Percentiles rank a stretch among this genome's conserved stretches.
phyloP scores from a whole-genome alignment of 2,329 filamentous ascomycete species.

The Emmonsia crescens region DNA sequence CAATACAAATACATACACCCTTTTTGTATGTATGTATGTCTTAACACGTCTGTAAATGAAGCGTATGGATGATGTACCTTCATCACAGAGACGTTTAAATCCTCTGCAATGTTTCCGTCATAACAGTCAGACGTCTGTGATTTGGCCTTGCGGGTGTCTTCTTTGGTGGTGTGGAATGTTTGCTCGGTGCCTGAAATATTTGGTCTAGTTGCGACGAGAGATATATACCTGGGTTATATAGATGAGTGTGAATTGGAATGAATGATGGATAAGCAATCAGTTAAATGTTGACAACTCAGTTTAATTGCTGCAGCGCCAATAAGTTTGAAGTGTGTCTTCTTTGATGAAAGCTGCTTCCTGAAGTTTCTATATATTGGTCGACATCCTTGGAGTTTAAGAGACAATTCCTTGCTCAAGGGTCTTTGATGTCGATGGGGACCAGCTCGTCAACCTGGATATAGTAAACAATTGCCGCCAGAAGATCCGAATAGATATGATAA shows the following conservation, averaged over 20 bases:
- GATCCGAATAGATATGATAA: not conserved
- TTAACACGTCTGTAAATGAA: not conserved
- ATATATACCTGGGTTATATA: not conserved
- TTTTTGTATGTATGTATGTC: slow-evolving; percentile 18
- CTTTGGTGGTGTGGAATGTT: slow-evolving; percentile 39
- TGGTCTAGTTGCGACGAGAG: not conserved
- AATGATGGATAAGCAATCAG: not conserved
- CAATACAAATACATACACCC: not conserved
- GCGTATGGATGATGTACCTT: slow-evolving; percentile 29
- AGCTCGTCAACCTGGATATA: not conserved
- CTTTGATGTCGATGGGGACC: not conserved
- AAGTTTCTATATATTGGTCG: not conserved
- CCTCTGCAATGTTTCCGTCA: slow-evolving; percentile 32
- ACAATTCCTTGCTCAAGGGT: not conserved
- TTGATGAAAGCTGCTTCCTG: not conserved
- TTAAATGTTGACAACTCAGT: not conserved
- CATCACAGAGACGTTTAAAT: slow-evolving; percentile 36
- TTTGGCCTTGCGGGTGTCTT: slow-evolving; percentile 41
- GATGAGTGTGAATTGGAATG: not conserved
- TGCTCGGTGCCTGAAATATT: slow-evolving; percentile 23
- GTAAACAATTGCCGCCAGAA: not conserved
- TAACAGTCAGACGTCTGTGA: slow-evolving; percentile 31
- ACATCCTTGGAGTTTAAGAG: not conserved
- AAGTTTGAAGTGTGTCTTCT: not conserved
- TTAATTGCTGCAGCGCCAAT: too few species aligned